Percentiles rank a stretch among this genome's conserved stretches.
Conservation (phyloP, 2,329 filamentous ascomycete species). For the Cylindrodendrum hubeiense region DNA sequence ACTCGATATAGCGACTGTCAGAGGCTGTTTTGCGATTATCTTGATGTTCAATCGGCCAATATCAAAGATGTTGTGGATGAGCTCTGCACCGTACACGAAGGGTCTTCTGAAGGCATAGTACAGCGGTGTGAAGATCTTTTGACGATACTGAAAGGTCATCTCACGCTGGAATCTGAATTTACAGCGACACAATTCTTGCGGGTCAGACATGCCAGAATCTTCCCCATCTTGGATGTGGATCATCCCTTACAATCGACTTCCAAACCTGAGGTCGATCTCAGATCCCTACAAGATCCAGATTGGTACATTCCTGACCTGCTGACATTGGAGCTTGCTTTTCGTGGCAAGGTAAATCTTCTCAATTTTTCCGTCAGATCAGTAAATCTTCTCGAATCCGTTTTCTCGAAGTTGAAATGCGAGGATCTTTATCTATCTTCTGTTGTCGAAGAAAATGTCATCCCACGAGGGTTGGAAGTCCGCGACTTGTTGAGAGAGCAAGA, state of each 20-base stretch:
- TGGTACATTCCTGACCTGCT: slow-evolving; percentile 17
- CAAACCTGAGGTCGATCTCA: background rate
- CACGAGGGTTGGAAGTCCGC: background rate
- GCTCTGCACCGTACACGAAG: slow-evolving; percentile 2
- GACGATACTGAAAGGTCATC: background rate
- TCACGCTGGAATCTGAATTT: background rate
- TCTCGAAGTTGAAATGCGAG: background rate
- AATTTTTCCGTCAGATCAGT: slow-evolving; percentile 1
- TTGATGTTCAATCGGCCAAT: background rate
- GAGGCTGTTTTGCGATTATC: slow-evolving; percentile 5
- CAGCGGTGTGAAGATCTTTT: slow-evolving; percentile 13
- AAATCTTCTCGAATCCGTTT: background rate
- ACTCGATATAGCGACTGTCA: slow-evolving; percentile 19
- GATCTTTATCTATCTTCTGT: background rate
- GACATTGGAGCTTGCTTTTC: slow-evolving; percentile 3
- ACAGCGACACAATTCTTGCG: background rate
- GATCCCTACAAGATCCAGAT: slow-evolving; percentile 2
- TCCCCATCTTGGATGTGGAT: slow-evolving; percentile 1
- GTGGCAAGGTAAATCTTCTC: slow-evolving; percentile 13
- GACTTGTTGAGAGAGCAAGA: slow-evolving; percentile 8
- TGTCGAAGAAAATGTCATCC: background rate
- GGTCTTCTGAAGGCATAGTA: background rate
- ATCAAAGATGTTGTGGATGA: slow-evolving; percentile 16
- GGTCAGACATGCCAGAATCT: slow-evolving; percentile 3
- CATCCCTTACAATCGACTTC: background rate